Evolutionary conservation across 176 grass and related monocot species (phyloP), one percentile per base, ranked within the genome.

Genomic region (Phragmites australis): DNA sequence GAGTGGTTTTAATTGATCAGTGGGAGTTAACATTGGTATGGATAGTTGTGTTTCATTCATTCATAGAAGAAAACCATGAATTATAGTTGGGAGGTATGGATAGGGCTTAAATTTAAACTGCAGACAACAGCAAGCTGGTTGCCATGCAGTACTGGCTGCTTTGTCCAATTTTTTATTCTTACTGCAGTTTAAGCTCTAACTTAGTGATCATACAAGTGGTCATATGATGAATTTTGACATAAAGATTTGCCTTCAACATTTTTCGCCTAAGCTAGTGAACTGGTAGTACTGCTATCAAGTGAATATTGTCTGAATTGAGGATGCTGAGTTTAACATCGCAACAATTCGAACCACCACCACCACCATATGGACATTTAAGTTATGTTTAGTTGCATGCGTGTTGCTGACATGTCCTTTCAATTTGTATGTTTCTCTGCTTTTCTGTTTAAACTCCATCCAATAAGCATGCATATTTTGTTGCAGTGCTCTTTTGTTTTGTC

Each of bases 381-480:
- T 49, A 11, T 51, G 21, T 72, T 51, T 15, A 52, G 27, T 51
- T 72, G 26, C 16, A 48, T 31, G 5, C 62, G 21, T 44, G 2
- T 26, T 60, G 6, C 19, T 68, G 9, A 58, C 27, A 14, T 61
- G 11, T 16, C 32, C 57, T 70, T 62, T 22, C 51, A 14, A 14
- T 71, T 51, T 82, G 31, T 68, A 70, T 13, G 22, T 63, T 47
- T 73, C 5, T 72, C 44, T 8, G 30, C 10, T 64, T 65, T 32
- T 54, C 32, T 74, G n/a, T 51, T 49, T 37, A 26, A 73, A 72
- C 31, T 53, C 45, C 61, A 51, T 51, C 66, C 47, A 63, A n/a
- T n/a, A n/a, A 6, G 17, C 16, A 15, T 7, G 2, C 16, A 85
- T 72, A 26, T 31, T 79, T 72, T 79, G 32, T n/a, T 63, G 34